phyloP scores from a whole-genome alignment of 768 basidiomycete genomes.

The Boletus sp. region DNA sequence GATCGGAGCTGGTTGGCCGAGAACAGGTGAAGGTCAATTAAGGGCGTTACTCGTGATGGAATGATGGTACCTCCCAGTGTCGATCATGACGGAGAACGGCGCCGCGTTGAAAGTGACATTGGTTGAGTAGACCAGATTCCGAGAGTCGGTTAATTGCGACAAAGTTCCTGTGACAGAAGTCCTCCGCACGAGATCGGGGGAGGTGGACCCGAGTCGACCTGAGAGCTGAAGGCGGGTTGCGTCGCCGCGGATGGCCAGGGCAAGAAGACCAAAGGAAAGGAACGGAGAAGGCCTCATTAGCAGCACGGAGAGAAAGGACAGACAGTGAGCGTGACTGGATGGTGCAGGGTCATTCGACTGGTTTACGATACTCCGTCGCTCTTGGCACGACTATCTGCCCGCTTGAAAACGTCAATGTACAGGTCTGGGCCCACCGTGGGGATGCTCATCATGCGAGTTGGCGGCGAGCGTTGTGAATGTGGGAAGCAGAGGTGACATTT shows the following conservation, averaged over 20 bases:
- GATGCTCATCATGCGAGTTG: background rate
- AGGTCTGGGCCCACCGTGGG: no score
- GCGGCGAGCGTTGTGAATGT: background rate
- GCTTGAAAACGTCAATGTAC: background rate
- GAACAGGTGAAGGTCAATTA: constrained; percentile 3
- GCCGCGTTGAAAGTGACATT: constrained; percentile 40
- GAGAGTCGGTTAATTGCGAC: constrained; percentile 25
- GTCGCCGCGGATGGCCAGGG: background rate
- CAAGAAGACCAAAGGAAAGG: constrained; percentile 11
- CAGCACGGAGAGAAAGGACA: background rate
- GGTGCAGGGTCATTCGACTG: background rate
- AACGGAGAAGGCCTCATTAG: constrained; percentile 11
- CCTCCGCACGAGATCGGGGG: constrained; percentile 22
- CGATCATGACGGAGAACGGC: constrained; percentile 36
- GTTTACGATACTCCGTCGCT: background rate
- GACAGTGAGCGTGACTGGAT: background rate
- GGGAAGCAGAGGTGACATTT: background rate
- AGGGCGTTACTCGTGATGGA: background rate
- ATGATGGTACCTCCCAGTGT: constrained; percentile 42
- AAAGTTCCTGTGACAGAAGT: constrained; percentile 27
- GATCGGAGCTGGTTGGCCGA: constrained; percentile 50
- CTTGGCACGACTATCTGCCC: background rate
- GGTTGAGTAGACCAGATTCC: constrained; percentile 35
- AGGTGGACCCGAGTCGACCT: constrained; percentile 9
- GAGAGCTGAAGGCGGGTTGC: constrained; percentile 16